Evolutionary conservation across 208 protist genomes (phyloP), one percentile per base, ranked within the genome.

Genomic region (Trypanosoma congolense): DNA sequence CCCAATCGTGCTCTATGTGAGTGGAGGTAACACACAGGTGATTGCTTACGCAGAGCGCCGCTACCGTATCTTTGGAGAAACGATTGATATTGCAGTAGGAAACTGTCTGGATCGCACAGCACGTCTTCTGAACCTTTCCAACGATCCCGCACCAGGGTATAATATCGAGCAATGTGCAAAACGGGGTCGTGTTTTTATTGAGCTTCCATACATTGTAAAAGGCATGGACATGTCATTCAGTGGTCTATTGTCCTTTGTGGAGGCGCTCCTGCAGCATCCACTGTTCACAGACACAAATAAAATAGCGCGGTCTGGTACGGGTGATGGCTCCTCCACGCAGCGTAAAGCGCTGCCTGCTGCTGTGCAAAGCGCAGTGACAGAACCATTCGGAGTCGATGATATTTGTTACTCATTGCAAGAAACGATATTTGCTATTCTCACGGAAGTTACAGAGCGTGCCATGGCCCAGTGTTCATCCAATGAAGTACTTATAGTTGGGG

Each of bases 11-110:
- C 79, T 99, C 2, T 99, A 99, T 78, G 98, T 99, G 6, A 97
- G 87, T 61, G 98, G 98, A 22, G 98, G 98, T 29, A 99, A 99
- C 69, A 99, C 98, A 14, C 98, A 99, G 70, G 96, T 99, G 5
- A 98, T 98, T 69, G 93, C 94, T 5, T 98, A 97, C 69, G 77
- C 85, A 41, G 61, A 95, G 26, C 68, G 92, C 42, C 78, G 88
- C 25, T 99, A 99, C 75, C 80, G 97, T 29, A 99, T 99, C 40
- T 99, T 99, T 90, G 98, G 98, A 1, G 98, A 99, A 73, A 99
- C 98, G 12, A 99, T 99, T 62, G 98, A 99, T 73, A 99, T 99
- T 61, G 98, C 98, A 0, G 92, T 99, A 33, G 98, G 97, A 31
- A 99, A 99, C 81, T 98, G 94, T 70, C 78, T 99, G 2, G 98